Evolutionary conservation across 2,329 filamentous ascomycete species (phyloP).

Genomic region (Clarireedia sp.): DNA sequence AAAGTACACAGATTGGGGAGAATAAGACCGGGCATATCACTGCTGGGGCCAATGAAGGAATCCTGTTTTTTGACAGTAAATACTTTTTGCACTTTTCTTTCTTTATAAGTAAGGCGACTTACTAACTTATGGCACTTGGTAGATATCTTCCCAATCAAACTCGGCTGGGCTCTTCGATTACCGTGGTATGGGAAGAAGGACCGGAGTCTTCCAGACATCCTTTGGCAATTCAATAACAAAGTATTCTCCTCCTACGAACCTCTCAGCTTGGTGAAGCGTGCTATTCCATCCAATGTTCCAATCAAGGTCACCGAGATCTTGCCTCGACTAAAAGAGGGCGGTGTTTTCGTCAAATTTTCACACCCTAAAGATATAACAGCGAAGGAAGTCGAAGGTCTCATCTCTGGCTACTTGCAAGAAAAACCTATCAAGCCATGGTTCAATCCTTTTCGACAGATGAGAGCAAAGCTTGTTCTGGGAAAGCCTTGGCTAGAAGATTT

Average conservation of each 20-base stretch:
- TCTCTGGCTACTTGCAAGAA: conserved; percentile 57
- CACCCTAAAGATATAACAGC: conserved; percentile 37
- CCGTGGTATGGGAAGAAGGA: conserved; percentile 33
- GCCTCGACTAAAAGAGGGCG: conserved; percentile 82
- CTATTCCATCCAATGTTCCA: conserved; percentile 52
- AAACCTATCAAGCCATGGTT: conserved; percentile 82
- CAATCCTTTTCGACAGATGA: conserved; percentile 68
- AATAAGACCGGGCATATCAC: conserved; percentile 74
- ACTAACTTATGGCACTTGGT: conserved; percentile 7
- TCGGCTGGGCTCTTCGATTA: conserved; percentile 55
- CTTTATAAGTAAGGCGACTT: not conserved
- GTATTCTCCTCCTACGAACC: conserved; percentile 48
- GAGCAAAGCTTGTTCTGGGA: conserved; percentile 67
- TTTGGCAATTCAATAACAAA: conserved; percentile 44
- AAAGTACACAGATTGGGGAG: conserved; percentile 44
- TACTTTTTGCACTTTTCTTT: conserved; percentile 1
- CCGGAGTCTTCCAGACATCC: conserved; percentile 38
- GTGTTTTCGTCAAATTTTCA: conserved; percentile 83
- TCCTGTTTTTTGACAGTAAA: conserved; percentile 86
- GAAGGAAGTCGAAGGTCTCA: conserved; percentile 47
- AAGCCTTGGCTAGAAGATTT: conserved; percentile 93
- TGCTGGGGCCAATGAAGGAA: conserved; percentile 66
- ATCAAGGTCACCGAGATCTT: conserved; percentile 74
- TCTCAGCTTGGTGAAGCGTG: conserved; percentile 45
- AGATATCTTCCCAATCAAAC: conserved; percentile 79